Evolutionary conservation across 768 basidiomycete genomes (phyloP).

Genomic region (Chalciporus sphaerocephalus): DNA sequence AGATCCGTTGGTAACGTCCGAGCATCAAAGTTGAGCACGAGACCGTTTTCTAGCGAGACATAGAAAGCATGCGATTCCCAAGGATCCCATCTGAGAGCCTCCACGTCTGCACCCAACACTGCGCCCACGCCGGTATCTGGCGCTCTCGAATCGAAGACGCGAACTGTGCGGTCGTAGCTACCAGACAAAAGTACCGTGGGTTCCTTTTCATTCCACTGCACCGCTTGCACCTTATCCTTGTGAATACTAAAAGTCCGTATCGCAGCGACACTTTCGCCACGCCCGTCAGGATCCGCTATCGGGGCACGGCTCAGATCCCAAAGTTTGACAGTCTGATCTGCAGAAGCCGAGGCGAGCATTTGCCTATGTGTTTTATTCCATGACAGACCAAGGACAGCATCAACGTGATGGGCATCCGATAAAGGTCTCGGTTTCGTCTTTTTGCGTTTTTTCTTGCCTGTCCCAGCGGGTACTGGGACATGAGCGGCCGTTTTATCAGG

Average conservation of each 20-base stretch:
- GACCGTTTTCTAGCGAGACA: conserved; percentile 91
- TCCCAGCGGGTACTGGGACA: conserved; percentile 74
- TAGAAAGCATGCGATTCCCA: conserved; percentile 88
- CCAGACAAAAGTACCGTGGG: conserved; percentile 90
- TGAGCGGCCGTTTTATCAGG: conserved; percentile 81
- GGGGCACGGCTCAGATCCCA: conserved; percentile 88
- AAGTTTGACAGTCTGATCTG: conserved; percentile 93
- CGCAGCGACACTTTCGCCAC: conserved; percentile 45
- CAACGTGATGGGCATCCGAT: conserved; percentile 77
- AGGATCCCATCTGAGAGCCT: conserved; percentile 93
- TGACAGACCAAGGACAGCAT: conserved; percentile 86
- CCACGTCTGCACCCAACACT: conserved; percentile 85
- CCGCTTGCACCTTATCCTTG: conserved; percentile 92
- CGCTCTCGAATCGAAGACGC: conserved; percentile 87
- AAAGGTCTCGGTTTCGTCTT: conserved; percentile 65
- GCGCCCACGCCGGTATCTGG: conserved; percentile 82
- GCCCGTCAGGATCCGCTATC: conserved; percentile 43
- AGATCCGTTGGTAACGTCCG: conserved; percentile 72
- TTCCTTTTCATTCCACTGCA: conserved; percentile 90
- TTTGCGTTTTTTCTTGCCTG: conserved; percentile 95
- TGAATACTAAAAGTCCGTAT: conserved; percentile 83
- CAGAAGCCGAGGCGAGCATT: conserved; percentile 85
- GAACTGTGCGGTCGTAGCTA: conserved; percentile 91
- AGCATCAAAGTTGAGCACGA: conserved; percentile 89
- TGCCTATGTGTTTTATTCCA: conserved; percentile 93